Evolutionary conservation across 2,329 filamentous ascomycete species (phyloP), one percentile per base, ranked within the genome.

Genomic region (Lizonia empirigonia): DNA sequence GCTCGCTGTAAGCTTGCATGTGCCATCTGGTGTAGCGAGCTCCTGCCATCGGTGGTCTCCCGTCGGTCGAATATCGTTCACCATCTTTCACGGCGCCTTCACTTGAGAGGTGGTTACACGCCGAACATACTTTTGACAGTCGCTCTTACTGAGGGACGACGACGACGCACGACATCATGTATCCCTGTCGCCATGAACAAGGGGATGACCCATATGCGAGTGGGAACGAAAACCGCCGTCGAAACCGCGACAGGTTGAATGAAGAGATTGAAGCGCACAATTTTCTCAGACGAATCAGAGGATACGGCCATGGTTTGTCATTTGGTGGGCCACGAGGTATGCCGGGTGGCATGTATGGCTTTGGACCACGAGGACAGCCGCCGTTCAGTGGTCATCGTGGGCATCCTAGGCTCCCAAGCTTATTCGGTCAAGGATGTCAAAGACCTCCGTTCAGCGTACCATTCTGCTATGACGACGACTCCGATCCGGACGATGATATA

Each of bases 141-240:
- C n/a, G n/a, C n/a, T n/a, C n/a, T n/a, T n/a, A n/a, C n/a, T n/a
- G n/a, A n/a, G n/a, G n/a, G n/a, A n/a, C n/a, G n/a, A n/a, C 19
- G 6, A 15, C 6, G 34, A 38, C n/a, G 7, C 20, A 24, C 20
- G 4, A 2, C 7, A 10, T 10, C 22, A 42, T 42, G 36, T 26
- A 38, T 30, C 42, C 9, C 32, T 42, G 42, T 18, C 37, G 38
- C 5, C 42, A 52, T 8, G 26, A 36, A 20, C 15, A 44, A n/a
- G 20, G 30, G 1, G 35, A 57, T 7, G 50, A 56, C 22, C 49
- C 49, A 7, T 60, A 55, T 20, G 46, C 47, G 5, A 56, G 50
- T 35, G 59, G 56, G 5, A 44, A 53, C 13, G 56, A 58, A 12
- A 62, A 58, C 20, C 30, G 35, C 19, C 53, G 53, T 13, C 37